Percentiles rank a stretch among this genome's conserved stretches.
Evolutionary conservation across 345 rosid genomes (phyloP).

Genomic region (Kandelia obovata): DNA sequence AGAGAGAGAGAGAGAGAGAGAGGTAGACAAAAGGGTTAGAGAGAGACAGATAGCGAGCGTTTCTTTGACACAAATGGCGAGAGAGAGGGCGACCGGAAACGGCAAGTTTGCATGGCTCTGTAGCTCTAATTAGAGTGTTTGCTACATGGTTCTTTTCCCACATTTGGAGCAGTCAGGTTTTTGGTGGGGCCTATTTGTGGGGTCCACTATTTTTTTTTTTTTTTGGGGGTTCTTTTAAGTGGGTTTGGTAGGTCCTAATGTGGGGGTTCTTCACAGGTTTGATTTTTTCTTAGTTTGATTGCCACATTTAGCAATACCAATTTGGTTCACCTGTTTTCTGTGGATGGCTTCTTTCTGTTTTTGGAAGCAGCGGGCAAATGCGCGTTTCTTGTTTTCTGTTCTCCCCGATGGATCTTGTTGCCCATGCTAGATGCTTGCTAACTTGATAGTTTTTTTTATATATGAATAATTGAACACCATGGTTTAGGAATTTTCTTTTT

Average conservation of each 20-base stretch:
- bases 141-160: constrained; percentile 33
- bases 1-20: constrained; percentile 16
- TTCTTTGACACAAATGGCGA: constrained; percentile 25
- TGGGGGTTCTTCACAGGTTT: not conserved
- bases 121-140: constrained; percentile 34
- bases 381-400: not conserved
- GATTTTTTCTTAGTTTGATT: not conserved
- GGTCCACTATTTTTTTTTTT: constrained; percentile 13
- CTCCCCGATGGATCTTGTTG: no score
- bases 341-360: not conserved
- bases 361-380: not conserved
- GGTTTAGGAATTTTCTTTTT: not conserved
- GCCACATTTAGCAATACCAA: not conserved
- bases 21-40: constrained; percentile 24
- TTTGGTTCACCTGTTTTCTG: not conserved
- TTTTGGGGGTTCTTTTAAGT: not conserved
- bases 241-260: not conserved
- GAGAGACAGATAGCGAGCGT: constrained; percentile 23
- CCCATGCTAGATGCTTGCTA: no score
- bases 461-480: not conserved
- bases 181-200: constrained; percentile 10
- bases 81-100: constrained; percentile 35
- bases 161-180: constrained; percentile 32
- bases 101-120: constrained; percentile 68
- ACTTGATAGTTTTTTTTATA: no score